Percentiles rank a stretch among this genome's conserved stretches.
These are phyloP conservation scores for Ascochyta viciae-villosae DNA, from an alignment of 2,329 filamentous ascomycete species.

Conservation along the genomic window DNA sequence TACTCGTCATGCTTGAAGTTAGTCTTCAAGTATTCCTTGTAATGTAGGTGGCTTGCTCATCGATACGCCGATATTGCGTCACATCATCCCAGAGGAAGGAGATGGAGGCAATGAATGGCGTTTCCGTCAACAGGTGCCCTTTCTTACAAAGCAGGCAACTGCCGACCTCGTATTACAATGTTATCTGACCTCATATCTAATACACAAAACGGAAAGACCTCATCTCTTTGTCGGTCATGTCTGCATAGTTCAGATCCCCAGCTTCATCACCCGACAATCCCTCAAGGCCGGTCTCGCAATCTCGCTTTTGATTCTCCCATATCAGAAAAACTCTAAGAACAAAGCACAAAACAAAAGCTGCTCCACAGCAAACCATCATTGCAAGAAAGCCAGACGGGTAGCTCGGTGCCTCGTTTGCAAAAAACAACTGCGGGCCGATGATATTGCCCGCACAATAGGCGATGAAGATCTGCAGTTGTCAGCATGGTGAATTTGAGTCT, in stretches of 20 bases:
- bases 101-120: not conserved
- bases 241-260: conserved; percentile 14
- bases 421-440: conserved; percentile 15
- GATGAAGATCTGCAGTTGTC: conserved; percentile 13
- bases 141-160: no score
- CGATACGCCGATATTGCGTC: not conserved
- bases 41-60: not conserved
- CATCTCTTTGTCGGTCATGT: conserved; percentile 24
- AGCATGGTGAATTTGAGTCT: not conserved
- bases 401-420: conserved; percentile 6
- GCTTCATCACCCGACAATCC: conserved; percentile 1
- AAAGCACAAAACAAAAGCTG: conserved; percentile 17
- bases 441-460: conserved; percentile 19
- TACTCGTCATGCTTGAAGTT: no score
- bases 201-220: conserved; percentile 22
- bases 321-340: conserved; percentile 19
- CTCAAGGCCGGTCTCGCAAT: conserved; percentile 10
- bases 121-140: not conserved
- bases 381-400: conserved; percentile 19
- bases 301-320: conserved; percentile 21
- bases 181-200: not conserved
- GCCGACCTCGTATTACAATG: not conserved
- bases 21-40: no score
- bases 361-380: conserved; percentile 20
- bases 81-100: not conserved